Conservation (phyloP, 805 yeast species). For the Scheffersomyces amazonensis region DNA sequence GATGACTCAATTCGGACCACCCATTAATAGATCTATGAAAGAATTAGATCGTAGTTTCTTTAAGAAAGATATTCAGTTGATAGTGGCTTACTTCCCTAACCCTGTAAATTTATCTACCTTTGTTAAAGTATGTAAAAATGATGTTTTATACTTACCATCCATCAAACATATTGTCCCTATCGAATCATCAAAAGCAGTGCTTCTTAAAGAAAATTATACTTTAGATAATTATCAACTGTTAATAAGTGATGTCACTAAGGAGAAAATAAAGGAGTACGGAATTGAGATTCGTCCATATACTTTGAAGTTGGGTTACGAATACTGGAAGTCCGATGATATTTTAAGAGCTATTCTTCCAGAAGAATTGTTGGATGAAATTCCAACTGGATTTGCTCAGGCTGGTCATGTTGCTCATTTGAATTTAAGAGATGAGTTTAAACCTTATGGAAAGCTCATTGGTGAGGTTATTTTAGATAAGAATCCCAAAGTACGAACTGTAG, state of each 20-base stretch:
- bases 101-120: slow-evolving; percentile 60
- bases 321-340: slow-evolving; percentile 90
- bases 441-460: slow-evolving; percentile 79
- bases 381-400: slow-evolving; percentile 87
- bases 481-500: slow-evolving; percentile 79
- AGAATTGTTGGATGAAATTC: slow-evolving; percentile 64
- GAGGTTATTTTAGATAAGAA: slow-evolving; percentile 88
- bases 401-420: slow-evolving; percentile 97
- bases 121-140: slow-evolving; percentile 54
- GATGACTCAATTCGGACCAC: slow-evolving; percentile 51
- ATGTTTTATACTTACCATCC: slow-evolving; percentile 67
- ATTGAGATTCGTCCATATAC: slow-evolving; percentile 51
- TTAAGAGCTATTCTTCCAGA: slow-evolving; percentile 75
- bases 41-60: slow-evolving; percentile 68
- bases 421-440: slow-evolving; percentile 77
- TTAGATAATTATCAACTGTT: slow-evolving; percentile 25
- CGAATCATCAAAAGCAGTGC: slow-evolving; percentile 48
- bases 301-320: slow-evolving; percentile 62
- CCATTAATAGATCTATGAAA: slow-evolving; percentile 63
- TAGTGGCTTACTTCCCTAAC: slow-evolving; percentile 69
- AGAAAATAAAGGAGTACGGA: slow-evolving; percentile 45
- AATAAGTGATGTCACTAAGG: slow-evolving; percentile 41
- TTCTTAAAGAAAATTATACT: slow-evolving; percentile 50
- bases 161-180: slow-evolving; percentile 60
- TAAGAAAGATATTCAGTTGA: slow-evolving; percentile 50